Evolutionary conservation across 192 early-diverging fungal species (phyloP), one percentile per base, ranked within the genome.

Genomic region (Lunasporangiospora selenospora): DNA sequence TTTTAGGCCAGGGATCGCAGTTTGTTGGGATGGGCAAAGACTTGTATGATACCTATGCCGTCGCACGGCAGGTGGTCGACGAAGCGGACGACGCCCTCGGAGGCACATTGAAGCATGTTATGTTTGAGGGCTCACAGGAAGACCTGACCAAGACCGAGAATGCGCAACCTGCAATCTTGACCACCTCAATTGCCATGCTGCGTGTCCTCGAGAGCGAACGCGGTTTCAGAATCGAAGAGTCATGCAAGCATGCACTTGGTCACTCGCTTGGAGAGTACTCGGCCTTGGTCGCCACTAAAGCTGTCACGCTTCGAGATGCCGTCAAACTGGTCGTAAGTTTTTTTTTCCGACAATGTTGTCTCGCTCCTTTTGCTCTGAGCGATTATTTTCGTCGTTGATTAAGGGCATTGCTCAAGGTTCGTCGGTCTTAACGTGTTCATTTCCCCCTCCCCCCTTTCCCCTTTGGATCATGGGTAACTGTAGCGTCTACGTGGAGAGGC

Each of bases 221-320:
- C 47, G 93, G 90, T n/a, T 91, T 94, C 66, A 85, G 90, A 57
- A 77, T 91, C 18, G 67, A 77, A 6, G 86, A 87, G 3, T 75
- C 84, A 18, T 94, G 89, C 66, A 87, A 88, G 5, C 90, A 88
- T 80, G 89, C 90, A 0, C 79, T 97, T 43, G 97, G 97, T 6
- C 97, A 99, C 60, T 95, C 93, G 23, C 80, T 99, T 6, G 97
- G 97, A 19, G 97, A 99, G 76, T 99, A 97, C 57, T 81, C 86
- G 18, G 89, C 90, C 5, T 78, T 92, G 18, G 84, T 90, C 18
- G 90, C 89, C 4, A 84, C 90, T 13, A 80, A 82, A 26, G 79
- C 87, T 1, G 40, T 92, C 37, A 77, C 87, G 3, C 77, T 99
- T 21, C 54, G 63, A 2, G 94, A 99, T 69, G 95, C 93, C 23